Evolutionary conservation across 495 filamentous ascomycete genomes (phyloP).

Genomic region (Entonaema liquescens): DNA sequence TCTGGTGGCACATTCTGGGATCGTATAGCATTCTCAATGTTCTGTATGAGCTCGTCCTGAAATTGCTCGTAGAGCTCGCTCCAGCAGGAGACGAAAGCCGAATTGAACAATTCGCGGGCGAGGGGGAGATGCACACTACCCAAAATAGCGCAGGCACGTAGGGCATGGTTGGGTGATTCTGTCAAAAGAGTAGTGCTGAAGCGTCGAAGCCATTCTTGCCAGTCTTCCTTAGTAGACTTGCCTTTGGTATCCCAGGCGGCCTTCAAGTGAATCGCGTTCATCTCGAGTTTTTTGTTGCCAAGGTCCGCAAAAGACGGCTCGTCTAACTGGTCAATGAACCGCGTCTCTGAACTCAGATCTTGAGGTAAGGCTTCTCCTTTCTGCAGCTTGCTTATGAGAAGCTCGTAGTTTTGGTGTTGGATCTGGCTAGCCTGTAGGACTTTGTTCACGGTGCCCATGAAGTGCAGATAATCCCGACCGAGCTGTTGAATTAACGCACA

Average conservation of each 20-base stretch:
- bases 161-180: constrained; percentile 93
- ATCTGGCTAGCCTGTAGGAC: constrained; percentile 73
- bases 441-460: constrained; percentile 90
- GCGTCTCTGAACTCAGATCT: constrained; percentile 88
- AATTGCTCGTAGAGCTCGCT: constrained; percentile 96
- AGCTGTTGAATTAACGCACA: constrained; percentile 96
- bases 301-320: constrained; percentile 84
- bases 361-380: constrained; percentile 94
- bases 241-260: constrained; percentile 96
- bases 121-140: constrained; percentile 90
- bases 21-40: constrained; percentile 93
- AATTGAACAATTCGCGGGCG: constrained; percentile 95
- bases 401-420: constrained; percentile 85
- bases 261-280: constrained; percentile 97
- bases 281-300: constrained; percentile 88
- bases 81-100: constrained; percentile 98
- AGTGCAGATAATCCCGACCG: constrained; percentile 92
- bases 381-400: constrained; percentile 88
- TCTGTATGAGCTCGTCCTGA: constrained; percentile 91
- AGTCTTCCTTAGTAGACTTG: constrained; percentile 96
- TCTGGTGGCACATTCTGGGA: constrained; percentile 94
- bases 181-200: constrained; percentile 95
- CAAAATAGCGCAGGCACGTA: constrained; percentile 90
- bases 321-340: constrained; percentile 78
- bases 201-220: constrained; percentile 97